These are phyloP conservation scores for Wickerhamomyces hampshirensis DNA, from an alignment of 805 yeast species.

Conservation along the genomic window DNA sequence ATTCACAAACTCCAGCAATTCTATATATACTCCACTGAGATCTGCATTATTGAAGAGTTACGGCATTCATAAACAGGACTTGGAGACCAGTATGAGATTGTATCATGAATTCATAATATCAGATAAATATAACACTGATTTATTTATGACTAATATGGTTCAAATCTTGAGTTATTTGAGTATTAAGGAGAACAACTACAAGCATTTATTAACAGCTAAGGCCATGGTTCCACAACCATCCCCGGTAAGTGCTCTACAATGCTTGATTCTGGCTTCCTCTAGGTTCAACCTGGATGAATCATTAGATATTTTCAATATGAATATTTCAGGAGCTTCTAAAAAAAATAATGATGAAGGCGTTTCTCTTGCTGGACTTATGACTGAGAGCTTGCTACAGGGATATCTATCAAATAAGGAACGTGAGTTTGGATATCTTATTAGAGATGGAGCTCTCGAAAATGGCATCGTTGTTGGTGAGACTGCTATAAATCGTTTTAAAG, in stretches of 20 bases:
- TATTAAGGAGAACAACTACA: constrained; percentile 27
- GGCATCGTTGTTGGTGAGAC: constrained; percentile 33
- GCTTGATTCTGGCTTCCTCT: constrained; percentile 37
- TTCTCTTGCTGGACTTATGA: constrained; percentile 39
- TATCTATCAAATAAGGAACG: constrained; percentile 42
- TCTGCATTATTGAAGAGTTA: constrained; percentile 9
- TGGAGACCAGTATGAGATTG: constrained; percentile 10
- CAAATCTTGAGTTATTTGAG: constrained; percentile 38
- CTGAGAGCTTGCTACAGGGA: constrained; percentile 43
- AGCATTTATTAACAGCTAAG: constrained; percentile 34
- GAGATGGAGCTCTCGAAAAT: constrained; percentile 41
- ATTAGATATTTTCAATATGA: constrained; percentile 41
- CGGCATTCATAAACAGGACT: constrained; percentile 11
- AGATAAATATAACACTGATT: constrained; percentile 36
- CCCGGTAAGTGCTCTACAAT: constrained; percentile 30
- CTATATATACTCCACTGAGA: constrained; percentile 3
- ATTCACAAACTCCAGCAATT: constrained; percentile 1
- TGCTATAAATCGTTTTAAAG: constrained; percentile 38
- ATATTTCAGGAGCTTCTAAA: constrained; percentile 34
- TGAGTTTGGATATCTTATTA: constrained; percentile 47
- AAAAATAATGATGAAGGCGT: constrained; percentile 27
- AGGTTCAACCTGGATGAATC: constrained; percentile 35
- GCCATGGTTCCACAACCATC: constrained; percentile 26
- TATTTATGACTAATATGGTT: constrained; percentile 37
- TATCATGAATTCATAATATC: constrained; percentile 33